Percentiles rank a stretch among this genome's conserved stretches.
Conservation (phyloP, 805 yeast genomes). For the Wickerhamia fluorescens region DNA sequence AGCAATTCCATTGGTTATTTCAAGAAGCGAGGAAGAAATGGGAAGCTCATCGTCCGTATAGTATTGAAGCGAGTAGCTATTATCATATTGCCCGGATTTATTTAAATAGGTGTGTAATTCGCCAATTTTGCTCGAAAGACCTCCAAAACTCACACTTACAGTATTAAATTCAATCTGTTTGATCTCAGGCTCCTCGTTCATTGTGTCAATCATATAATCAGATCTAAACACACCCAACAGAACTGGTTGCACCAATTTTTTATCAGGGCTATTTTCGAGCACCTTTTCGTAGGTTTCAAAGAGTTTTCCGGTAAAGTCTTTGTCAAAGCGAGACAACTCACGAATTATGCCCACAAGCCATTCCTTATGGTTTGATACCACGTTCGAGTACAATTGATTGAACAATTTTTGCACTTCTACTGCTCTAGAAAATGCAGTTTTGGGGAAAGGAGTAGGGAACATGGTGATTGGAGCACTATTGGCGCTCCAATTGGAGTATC, state of each 20-base stretch:
- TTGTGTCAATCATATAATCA: constrained; percentile 63
- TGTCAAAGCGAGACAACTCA: constrained; percentile 52
- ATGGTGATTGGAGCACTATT: constrained; percentile 81
- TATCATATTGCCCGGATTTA: constrained; percentile 47
- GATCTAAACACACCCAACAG: constrained; percentile 83
- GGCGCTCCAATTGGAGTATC: constrained; percentile 37
- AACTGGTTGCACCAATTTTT: constrained; percentile 49
- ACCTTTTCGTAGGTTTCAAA: constrained; percentile 54
- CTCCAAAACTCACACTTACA: constrained; percentile 92
- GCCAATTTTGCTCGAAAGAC: constrained; percentile 75
- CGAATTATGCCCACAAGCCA: constrained; percentile 59
- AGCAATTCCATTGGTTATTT: constrained; percentile 64
- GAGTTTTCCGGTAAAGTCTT: constrained; percentile 76
- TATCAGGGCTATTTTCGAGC: constrained; percentile 29
- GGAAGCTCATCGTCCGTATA: constrained; percentile 51
- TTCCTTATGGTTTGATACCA: constrained; percentile 44
- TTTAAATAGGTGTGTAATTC: constrained; percentile 65
- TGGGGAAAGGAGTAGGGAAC: constrained; percentile 86
- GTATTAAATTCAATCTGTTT: constrained; percentile 97
- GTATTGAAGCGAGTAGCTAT: constrained; percentile 31
- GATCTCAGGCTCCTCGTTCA: constrained; percentile 35
- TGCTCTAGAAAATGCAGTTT: constrained; percentile 58
- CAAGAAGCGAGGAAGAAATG: constrained; percentile 53
- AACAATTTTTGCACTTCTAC: constrained; percentile 56
- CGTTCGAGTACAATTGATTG: constrained; percentile 67